Evolutionary conservation across 2,329 filamentous ascomycete genomes (phyloP).

Genomic region (Xenoacremonium recifei): DNA sequence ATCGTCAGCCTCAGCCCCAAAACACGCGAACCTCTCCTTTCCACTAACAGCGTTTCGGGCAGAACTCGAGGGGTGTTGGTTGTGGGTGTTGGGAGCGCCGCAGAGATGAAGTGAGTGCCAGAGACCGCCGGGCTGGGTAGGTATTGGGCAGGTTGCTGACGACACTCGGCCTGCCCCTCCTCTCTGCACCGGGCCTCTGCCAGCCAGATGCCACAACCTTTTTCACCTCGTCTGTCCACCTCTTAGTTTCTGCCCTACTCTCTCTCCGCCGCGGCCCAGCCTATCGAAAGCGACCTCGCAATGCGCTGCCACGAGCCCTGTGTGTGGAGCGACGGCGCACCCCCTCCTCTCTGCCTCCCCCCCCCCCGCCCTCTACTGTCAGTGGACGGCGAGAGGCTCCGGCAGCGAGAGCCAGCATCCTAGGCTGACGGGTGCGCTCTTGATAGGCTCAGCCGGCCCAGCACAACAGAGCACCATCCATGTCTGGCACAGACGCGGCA

Average conservation of each 20-base stretch:
- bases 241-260: background rate
- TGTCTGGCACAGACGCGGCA: slow-evolving; percentile 2
- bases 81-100: too few species aligned
- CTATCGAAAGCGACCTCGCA: slow-evolving; percentile 2
- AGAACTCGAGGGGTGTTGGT: too few species aligned
- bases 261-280: background rate
- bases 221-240: background rate
- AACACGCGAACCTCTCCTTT: background rate
- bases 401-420: slow-evolving; percentile 4
- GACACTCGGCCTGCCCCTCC: too few species aligned
- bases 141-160: too few species aligned
- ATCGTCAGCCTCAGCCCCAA: slow-evolving; percentile 1
- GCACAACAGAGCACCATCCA: background rate
- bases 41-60: too few species aligned
- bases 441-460: slow-evolving; percentile 2
- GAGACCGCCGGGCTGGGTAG: too few species aligned
- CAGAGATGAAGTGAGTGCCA: too few species aligned
- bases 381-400: slow-evolving; percentile 8
- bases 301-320: slow-evolving; percentile 22
- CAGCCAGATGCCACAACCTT: too few species aligned
- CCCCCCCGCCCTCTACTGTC: slow-evolving; percentile 15
- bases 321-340: slow-evolving; percentile 26
- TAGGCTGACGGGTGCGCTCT: slow-evolving; percentile 13
- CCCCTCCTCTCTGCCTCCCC: slow-evolving; percentile 17
- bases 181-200: too few species aligned